Conservation (phyloP, 495 filamentous ascomycete species). For the Glarea lozoyensis region DNA sequence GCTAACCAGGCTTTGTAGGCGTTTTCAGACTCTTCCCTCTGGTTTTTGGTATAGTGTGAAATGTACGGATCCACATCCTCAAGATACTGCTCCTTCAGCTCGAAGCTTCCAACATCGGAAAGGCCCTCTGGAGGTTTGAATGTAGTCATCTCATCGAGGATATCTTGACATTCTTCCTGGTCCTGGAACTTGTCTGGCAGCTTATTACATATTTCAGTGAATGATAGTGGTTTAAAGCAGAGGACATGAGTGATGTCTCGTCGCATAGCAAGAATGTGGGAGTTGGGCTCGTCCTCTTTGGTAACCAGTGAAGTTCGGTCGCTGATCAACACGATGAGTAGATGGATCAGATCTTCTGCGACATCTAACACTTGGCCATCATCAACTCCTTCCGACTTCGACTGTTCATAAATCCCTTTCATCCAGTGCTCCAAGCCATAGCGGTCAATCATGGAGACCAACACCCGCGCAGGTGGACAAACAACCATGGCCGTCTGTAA, state of each 20-base stretch:
- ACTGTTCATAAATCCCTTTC: constrained; percentile 63
- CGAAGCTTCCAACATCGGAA: constrained; percentile 86
- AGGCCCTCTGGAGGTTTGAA: constrained; percentile 88
- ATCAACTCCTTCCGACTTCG: constrained; percentile 59
- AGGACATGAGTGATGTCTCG: constrained; percentile 88
- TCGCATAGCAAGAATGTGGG: constrained; percentile 63
- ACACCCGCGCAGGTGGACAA: constrained; percentile 73
- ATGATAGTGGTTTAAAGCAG: constrained; percentile 92
- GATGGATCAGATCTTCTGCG: constrained; percentile 89
- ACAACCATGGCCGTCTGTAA: constrained; percentile 84
- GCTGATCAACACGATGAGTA: constrained; percentile 83
- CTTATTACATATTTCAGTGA: constrained; percentile 75
- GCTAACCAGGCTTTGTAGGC: constrained; percentile 79
- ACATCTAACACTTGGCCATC: constrained; percentile 82
- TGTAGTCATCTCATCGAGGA: constrained; percentile 80
- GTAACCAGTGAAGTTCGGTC: constrained; percentile 76
- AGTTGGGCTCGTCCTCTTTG: constrained; percentile 52
- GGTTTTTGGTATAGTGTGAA: constrained; percentile 91
- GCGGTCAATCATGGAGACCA: constrained; percentile 84
- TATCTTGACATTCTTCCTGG: constrained; percentile 63
- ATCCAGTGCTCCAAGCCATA: constrained; percentile 90
- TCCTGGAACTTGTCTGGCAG: constrained; percentile 83
- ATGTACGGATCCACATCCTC: constrained; percentile 89
- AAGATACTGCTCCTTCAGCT: constrained; percentile 76
- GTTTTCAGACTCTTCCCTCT: constrained; percentile 89